A percentile compares a stretch with the other conserved stretches of the same genome.
Conservation (phyloP, 2,329 filamentous ascomycete genomes). For the Sphaerulina vaccinii region DNA sequence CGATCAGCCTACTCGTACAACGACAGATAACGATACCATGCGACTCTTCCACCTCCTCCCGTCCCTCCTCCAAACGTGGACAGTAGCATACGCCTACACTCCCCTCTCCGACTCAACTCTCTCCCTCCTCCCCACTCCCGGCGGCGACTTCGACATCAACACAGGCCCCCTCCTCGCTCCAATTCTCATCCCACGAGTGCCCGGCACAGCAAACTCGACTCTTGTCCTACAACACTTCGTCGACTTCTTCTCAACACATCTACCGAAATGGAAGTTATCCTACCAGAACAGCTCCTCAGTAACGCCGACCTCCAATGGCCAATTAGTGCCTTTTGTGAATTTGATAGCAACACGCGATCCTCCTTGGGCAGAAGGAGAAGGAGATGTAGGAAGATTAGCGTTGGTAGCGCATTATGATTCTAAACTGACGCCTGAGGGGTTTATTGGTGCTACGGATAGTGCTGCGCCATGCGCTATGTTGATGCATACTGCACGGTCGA, state of each 20-base stretch:
- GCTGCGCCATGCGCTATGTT: conserved; percentile 93
- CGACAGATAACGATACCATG: too few relatives aligned
- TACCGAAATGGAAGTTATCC: conserved; percentile 76
- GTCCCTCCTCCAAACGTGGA: conserved; percentile 32
- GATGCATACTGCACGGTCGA: conserved; percentile 76
- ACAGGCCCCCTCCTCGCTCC: conserved; percentile 76
- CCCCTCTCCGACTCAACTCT: conserved; percentile 73
- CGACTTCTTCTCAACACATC: conserved; percentile 70
- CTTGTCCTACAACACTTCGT: conserved; percentile 78
- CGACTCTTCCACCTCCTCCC: conserved; percentile 33
- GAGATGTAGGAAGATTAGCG: conserved; percentile 77
- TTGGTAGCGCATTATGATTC: conserved; percentile 94
- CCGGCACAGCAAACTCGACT: conserved; percentile 74
- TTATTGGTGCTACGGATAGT: conserved; percentile 91
- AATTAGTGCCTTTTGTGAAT: conserved; percentile 78
- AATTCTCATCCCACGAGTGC: conserved; percentile 83
- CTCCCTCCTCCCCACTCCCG: conserved; percentile 67
- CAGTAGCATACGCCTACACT: conserved; percentile 55
- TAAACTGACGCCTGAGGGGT: conserved; percentile 74
- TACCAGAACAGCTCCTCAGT: conserved; percentile 88
- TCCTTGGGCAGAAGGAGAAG: conserved; percentile 66
- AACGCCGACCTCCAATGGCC: conserved; percentile 71
- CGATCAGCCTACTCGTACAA: too few relatives aligned
- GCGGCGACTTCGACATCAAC: conserved; percentile 68
- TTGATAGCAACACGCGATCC: conserved; percentile 85